Conservation (phyloP, 2,329 filamentous ascomycete species). For the Botrytis cinerea region DNA sequence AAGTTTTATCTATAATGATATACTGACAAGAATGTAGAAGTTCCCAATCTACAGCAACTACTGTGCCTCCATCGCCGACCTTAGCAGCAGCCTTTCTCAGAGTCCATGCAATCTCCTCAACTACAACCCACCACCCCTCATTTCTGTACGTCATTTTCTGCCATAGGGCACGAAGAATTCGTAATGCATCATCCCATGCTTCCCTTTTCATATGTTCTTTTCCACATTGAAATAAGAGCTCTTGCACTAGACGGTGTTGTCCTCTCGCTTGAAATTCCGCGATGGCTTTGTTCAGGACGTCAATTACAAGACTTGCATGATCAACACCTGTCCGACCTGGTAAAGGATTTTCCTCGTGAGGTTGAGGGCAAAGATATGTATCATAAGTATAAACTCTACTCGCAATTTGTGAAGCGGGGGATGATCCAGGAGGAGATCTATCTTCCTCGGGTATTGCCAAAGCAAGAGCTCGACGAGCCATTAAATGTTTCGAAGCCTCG, state of each 20-base stretch:
- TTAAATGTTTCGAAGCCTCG: conserved; percentile 58
- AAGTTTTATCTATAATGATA: background rate
- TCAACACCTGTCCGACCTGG: conserved; percentile 51
- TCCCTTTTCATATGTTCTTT: conserved; percentile 54
- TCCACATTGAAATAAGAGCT: conserved; percentile 57
- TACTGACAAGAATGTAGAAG: conserved; percentile 60
- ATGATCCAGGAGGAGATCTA: conserved; percentile 52
- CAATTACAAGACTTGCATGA: conserved; percentile 57
- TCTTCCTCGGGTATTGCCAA: conserved; percentile 61
- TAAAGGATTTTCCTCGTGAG: conserved; percentile 60
- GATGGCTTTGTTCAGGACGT: conserved; percentile 53
- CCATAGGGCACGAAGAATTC: conserved; percentile 59
- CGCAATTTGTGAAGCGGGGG: conserved; percentile 50
- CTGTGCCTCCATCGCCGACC: conserved; percentile 54
- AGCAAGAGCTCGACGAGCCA: conserved; percentile 55
- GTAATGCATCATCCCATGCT: conserved; percentile 56
- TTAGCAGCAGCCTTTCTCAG: conserved; percentile 58
- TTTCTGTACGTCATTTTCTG: conserved; percentile 55
- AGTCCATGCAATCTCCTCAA: conserved; percentile 63
- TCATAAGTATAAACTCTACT: conserved; percentile 61
- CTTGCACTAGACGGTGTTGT: conserved; percentile 56
- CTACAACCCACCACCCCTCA: conserved; percentile 61
- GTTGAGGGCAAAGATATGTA: conserved; percentile 66
- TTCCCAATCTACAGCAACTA: conserved; percentile 67
- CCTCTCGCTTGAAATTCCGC: conserved; percentile 55